Evolutionary conservation across 1,139 yeast genomes (phyloP), one percentile per base, ranked within the genome.

Genomic region (Saccharomyces hybrid): DNA sequence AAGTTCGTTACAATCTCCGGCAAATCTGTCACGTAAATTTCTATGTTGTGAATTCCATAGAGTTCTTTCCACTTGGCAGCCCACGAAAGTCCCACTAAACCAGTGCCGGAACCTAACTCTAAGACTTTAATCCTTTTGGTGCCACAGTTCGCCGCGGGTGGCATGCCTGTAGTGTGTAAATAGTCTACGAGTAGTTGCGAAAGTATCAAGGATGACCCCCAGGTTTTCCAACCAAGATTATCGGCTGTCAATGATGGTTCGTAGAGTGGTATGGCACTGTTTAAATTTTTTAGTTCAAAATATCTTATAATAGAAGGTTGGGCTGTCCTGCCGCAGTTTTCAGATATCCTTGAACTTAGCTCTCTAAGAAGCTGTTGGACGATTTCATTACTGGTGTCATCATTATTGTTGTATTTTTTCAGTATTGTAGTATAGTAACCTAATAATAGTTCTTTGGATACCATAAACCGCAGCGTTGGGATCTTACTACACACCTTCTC

Each of bases 91-190:
- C 98, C 97, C 1, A 86, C 87, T 25, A 93, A 73, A 0, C 99
- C 99, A 0, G 99, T 93, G 0, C 99, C 99, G 0, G 98, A 78
- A 0, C 99, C 99, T 26, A 93, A 73, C 65, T 93, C 99, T 13
- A 93, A 70, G 0, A 88, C 74, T 26, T 20, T 28, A 23, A 41
- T 31, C 0, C 23, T 7, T 26, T n/a, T 47, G 34, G 5, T 55
- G 23, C 23, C 49, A 6, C 44, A 5, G 25, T 9, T 38, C 65
- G 93, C 99, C 11, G 91, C 70, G 0, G 88, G 74, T 16, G 11
- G 16, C 27, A 41, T 16, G 0, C 8, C 48, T 16, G 5, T 25
- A 11, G 49, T 41, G 5, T 56, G 49, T 20, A 60, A 49, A 16
- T 57, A 57, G 23, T 61, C 54, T 20, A 60, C 62, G 14, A 60